Evolutionary conservation across 1,284 basidiomycete species (phyloP).

Genomic region (Singerocomus rubriflavus): DNA sequence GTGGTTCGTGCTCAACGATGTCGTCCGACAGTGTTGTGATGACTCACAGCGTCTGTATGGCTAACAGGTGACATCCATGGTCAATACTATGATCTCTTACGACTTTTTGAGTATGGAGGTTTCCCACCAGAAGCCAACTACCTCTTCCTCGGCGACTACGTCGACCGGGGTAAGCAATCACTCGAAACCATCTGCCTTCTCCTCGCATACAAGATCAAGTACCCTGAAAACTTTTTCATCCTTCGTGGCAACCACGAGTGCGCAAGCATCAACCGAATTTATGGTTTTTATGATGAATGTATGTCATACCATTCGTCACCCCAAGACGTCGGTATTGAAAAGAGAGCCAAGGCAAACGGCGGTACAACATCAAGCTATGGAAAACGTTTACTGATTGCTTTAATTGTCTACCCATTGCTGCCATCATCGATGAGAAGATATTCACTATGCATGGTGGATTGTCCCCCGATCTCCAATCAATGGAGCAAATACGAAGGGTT

Average conservation of each 20-base stretch:
- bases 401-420: constrained; percentile 93
- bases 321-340: constrained; percentile 9
- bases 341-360: constrained; percentile 75
- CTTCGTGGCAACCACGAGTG: constrained; percentile 94
- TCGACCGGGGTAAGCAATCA: constrained; percentile 93
- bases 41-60: constrained; percentile 17
- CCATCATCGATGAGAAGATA: constrained; percentile 97
- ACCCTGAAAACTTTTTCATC: constrained; percentile 97
- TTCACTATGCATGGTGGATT: constrained; percentile 94
- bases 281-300: constrained; percentile 98
- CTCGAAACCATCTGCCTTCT: constrained; percentile 92
- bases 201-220: constrained; percentile 96
- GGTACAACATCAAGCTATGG: constrained; percentile 98
- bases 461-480: constrained; percentile 96
- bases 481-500: constrained; percentile 99
- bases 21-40: constrained; percentile 7
- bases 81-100: constrained; percentile 92
- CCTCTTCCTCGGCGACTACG: constrained; percentile 93
- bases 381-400: constrained; percentile 98
- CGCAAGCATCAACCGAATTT: constrained; percentile 93
- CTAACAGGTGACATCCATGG: constrained; percentile 86
- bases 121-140: constrained; percentile 97
- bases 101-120: constrained; percentile 92
- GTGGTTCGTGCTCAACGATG: constrained; percentile 60
- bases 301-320: constrained; percentile 32